These are phyloP conservation scores for Exophiala aquamarina DNA, from an alignment of 2,329 filamentous ascomycete genomes.

Conservation along the genomic window DNA sequence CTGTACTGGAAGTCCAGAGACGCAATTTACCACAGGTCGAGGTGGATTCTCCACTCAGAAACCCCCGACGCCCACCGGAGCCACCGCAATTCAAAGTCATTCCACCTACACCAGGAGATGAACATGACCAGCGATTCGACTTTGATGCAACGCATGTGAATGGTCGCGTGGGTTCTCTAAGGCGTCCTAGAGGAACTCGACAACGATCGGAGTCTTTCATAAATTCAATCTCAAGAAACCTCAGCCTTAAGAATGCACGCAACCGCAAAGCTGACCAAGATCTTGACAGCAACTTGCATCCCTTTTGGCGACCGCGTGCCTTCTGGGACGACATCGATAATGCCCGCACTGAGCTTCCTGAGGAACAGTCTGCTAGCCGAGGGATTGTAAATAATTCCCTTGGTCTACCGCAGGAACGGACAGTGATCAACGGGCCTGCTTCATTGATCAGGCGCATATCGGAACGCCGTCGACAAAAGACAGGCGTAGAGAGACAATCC, in stretches of 20 bases:
- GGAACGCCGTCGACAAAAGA: conserved; percentile 31
- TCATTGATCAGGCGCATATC: conserved; percentile 35
- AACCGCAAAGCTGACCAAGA: conserved; percentile 45
- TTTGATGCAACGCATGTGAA: conserved; percentile 25
- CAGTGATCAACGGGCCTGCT: conserved; percentile 43
- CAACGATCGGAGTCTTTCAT: conserved; percentile 41
- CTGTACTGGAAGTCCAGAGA: conserved; percentile 32
- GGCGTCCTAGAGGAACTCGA: conserved; percentile 37
- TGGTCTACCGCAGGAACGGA: conserved; percentile 52
- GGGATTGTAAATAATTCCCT: conserved; percentile 57
- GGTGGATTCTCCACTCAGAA: conserved; percentile 59
- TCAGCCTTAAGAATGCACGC: conserved; percentile 41
- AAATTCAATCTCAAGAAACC: conserved; percentile 37
- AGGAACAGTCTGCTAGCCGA: conserved; percentile 36
- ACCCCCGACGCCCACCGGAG: conserved; percentile 57
- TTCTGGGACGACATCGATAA: conserved; percentile 60
- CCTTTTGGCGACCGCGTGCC: conserved; percentile 63
- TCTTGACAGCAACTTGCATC: conserved; percentile 53
- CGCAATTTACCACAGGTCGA: conserved; percentile 29
- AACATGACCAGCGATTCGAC: conserved; percentile 42
- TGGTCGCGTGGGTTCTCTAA: conserved; percentile 26
- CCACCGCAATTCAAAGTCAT: conserved; percentile 58
- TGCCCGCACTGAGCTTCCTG: conserved; percentile 37
- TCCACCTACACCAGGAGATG: conserved; percentile 50
- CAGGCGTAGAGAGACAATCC: conserved; percentile 27